Evolutionary conservation across 495 filamentous ascomycete genomes (phyloP).

Genomic region (Astrocystis sublimbata): DNA sequence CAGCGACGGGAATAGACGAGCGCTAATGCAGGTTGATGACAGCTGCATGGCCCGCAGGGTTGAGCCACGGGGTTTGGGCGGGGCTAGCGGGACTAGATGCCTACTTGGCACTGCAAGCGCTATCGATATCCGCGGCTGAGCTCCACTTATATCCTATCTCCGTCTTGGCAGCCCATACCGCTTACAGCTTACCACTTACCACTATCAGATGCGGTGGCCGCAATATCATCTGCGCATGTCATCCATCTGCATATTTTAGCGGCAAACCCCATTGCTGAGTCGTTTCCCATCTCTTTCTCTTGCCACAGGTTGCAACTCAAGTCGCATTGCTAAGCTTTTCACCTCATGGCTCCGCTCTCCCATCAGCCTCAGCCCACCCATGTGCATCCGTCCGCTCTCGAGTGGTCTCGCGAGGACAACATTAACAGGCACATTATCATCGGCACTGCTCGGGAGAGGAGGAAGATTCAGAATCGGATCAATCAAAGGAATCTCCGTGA

Average conservation of each 20-base stretch:
- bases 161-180: not conserved
- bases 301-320: no score
- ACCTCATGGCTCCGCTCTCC: not conserved
- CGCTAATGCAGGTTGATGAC: slow-evolving; percentile 10
- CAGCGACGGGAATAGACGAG: not conserved
- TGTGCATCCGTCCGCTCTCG: not conserved
- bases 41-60: not conserved
- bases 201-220: not conserved
- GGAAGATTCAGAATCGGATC: slow-evolving; percentile 8
- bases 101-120: no score
- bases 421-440: slow-evolving; percentile 3
- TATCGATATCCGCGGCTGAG: no score
- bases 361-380: not conserved
- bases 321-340: not conserved
- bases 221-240: slow-evolving; percentile 4
- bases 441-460: not conserved
- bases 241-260: slow-evolving; percentile 2
- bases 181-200: not conserved
- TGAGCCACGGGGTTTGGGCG: not conserved
- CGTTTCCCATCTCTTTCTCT: no score
- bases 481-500: slow-evolving; percentile 2
- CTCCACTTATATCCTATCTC: not conserved
- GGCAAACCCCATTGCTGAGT: no score
- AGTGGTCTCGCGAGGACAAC: not conserved
- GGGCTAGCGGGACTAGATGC: no score